Conservation (phyloP, 805 yeast genomes). For the Torulaspora quercuum region DNA sequence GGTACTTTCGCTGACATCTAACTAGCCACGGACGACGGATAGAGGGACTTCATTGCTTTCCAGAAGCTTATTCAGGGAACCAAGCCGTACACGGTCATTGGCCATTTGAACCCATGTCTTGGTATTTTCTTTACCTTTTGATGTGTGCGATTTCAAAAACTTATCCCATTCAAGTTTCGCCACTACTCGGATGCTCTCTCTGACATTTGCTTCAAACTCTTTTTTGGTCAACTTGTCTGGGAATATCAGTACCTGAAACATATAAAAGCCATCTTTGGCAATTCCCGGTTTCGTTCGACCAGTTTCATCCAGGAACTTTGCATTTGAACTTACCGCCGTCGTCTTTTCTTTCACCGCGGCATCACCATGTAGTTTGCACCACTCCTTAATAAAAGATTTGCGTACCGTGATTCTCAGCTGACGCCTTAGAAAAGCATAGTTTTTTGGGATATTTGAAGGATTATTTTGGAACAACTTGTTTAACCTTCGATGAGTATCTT, state of each 20-base stretch:
- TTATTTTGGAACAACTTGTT: constrained; percentile 11
- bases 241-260: constrained; percentile 23
- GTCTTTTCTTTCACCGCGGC: constrained; percentile 19
- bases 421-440: constrained; percentile 29
- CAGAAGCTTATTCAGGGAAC: constrained; percentile 17
- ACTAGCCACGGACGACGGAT: constrained; percentile 6
- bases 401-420: constrained; percentile 18
- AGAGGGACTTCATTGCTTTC: constrained; percentile 14
- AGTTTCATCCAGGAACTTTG: constrained; percentile 4
- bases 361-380: constrained; percentile 26
- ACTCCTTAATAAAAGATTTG: constrained; percentile 22
- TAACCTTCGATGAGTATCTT: constrained; percentile 11
- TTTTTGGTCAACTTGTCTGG: constrained; percentile 20
- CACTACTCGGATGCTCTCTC: constrained; percentile 20
- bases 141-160: constrained; percentile 15
- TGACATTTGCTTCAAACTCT: constrained; percentile 19
- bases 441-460: constrained; percentile 23
- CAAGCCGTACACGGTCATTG: constrained; percentile 15
- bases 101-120: constrained; percentile 25
- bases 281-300: constrained; percentile 22
- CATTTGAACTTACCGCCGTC: neutral
- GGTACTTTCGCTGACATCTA: no score
- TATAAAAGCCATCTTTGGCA: constrained; percentile 35
- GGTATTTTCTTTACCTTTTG: constrained; percentile 2
- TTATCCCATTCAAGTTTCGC: constrained; percentile 25